Evolutionary conservation across 2,329 filamentous ascomycete genomes (phyloP), one percentile per base, ranked within the genome.

Genomic region (Neofusicoccum sp.): DNA sequence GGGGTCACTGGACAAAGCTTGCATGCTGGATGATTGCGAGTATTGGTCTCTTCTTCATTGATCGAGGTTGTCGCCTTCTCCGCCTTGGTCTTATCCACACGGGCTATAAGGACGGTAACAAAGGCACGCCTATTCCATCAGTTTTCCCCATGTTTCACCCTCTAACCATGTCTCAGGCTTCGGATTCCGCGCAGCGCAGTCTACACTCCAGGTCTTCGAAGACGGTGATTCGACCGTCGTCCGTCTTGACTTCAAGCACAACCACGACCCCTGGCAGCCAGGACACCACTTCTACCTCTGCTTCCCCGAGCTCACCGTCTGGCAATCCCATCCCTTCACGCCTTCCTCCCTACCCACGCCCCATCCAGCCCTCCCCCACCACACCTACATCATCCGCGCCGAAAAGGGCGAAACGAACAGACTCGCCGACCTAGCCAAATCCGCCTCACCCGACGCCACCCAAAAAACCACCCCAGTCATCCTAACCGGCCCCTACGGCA

Each of bases 301-400:
- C 72, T 91, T 92, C 68, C 80, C 86, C 0, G 83, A 87, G 65
- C 78, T 85, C 36, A 88, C 83, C 68, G 82, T 91, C 68, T 91
- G 88, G 87, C 88, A 92, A 73, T 87, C 86, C 0, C 89, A 92
- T 69, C 89, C 89, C 0, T 89, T 91, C 70, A 91, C 88, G 0
- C 85, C 87, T 0, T 77, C 87, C 7, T 87, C 83, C 61, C 72
- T 84, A 0, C 87, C 60, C 75, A 80, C 0, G 4, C 84, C 84
- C 4, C 63, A 64, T 11, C 63, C 63, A 1, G 63, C 63, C 1
- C 4, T 71, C 68, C 7, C 71, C 71, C 59, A 73, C 16, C 74
- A 76, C 62, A 71, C 69, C 1, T 76, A 76, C 66, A 71, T 76
- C 29, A 75, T 75, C 68, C 73, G 73, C 47, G 71, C 73, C 11